Base-by-base conservation (phyloP, 75 land plant genomes). In the Pseudotsuga menziesii region DNA sequence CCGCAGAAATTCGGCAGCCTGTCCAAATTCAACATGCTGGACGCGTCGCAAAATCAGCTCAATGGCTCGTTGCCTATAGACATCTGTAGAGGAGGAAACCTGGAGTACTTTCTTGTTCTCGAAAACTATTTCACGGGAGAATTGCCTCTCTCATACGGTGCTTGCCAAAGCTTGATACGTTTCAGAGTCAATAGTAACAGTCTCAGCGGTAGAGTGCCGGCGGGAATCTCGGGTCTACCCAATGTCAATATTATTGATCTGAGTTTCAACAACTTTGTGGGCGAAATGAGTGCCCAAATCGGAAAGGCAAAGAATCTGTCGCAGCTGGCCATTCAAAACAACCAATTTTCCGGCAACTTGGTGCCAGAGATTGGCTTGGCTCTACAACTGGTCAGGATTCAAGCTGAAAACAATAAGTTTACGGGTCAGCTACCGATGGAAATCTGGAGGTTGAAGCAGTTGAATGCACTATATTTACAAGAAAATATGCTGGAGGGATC, bases 41-140 rank as follows among this genome's bases (percentile, higher is more conserved):
- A 94, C 63, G 56, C 91, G 74, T 94, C 98, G 17, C 88, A 85
- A 64, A 94, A 94, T 64, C 58, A 25, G 9, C 78, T 94, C 55
- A 76, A 83, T 16, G 96, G 98, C 19, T 75, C 63, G 74, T 75
- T 91, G 66, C 89, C 89, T 0, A 22, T 52, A 20, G 73, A 81
- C 15, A 67, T 91, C 0, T 96, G 98, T 77, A 77, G 36, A n/a
- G 85, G 84, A 73, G 89, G 91, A 58, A 88, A 77, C 36, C 39
- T 92, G 71, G 52, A 61, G 26, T 88, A 90, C 58, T 66, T 92
- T 56, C 88, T 88, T 59, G 76, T 91, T 14, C 77, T 88, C 9
- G 63, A 79, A 3, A 92, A 92, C 63, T 73, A 32, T 59, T 87
- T 93, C 56, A 72, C 87, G n/a, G 91, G 91, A 35, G 57, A 69